These are phyloP conservation scores for Microsporum ferrugineum DNA, from an alignment of 2,329 filamentous ascomycete species.

Conservation along the genomic window DNA sequence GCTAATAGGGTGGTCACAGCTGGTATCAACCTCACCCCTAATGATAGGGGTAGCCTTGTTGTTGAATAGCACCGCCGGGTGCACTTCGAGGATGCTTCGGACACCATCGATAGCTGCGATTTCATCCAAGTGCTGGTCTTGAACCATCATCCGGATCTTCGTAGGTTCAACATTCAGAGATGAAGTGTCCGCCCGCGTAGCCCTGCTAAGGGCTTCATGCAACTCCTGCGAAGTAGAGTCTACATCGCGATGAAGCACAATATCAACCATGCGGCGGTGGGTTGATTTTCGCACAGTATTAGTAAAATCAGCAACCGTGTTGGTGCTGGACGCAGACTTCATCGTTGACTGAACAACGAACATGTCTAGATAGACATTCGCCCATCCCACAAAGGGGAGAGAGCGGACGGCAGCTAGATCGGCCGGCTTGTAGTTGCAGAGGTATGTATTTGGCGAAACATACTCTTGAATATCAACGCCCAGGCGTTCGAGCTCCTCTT, in stretches of 20 bases:
- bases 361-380: slow-evolving; percentile 9
- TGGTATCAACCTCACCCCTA: slow-evolving; percentile 7
- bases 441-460: slow-evolving; percentile 10
- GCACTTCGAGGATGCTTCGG: slow-evolving; percentile 13
- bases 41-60: slow-evolving; percentile 15
- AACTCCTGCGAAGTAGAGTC: slow-evolving; percentile 8
- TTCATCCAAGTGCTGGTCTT: slow-evolving; percentile 13
- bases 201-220: slow-evolving; percentile 7
- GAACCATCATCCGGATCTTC: slow-evolving; percentile 11
- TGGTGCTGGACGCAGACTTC: slow-evolving; percentile 6
- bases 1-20: background rate
- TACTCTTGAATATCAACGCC: slow-evolving; percentile 11
- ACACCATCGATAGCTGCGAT: slow-evolving; percentile 14
- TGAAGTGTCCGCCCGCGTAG: slow-evolving; percentile 9
- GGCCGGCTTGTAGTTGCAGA: slow-evolving; percentile 10
- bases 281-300: slow-evolving; percentile 2
- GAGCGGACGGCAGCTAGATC: slow-evolving; percentile 7
- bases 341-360: slow-evolving; percentile 10
- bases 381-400: slow-evolving; percentile 10
- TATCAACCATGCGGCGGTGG: slow-evolving; percentile 9
- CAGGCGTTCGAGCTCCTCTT: slow-evolving; percentile 8
- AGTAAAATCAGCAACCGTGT: slow-evolving; percentile 8
- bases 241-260: slow-evolving; percentile 13
- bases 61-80: slow-evolving; percentile 14
- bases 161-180: background rate